phyloP scores from a whole-genome alignment of 371 early-diverging fungal species.

The Lichtheimia ornata region DNA sequence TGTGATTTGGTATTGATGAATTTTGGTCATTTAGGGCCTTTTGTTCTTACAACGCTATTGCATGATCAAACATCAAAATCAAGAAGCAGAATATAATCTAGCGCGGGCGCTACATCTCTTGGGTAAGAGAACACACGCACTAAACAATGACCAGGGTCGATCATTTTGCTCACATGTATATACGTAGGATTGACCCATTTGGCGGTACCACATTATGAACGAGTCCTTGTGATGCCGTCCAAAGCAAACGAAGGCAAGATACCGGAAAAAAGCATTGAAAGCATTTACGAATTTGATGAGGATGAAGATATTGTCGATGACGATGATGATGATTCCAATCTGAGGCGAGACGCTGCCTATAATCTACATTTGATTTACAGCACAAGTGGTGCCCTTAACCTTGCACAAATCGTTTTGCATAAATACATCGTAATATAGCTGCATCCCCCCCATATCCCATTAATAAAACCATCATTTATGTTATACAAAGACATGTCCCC shows the following conservation, averaged over 20 bases:
- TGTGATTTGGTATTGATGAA: not conserved
- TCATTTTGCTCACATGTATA: not conserved
- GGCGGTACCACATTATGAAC: constrained; percentile 82
- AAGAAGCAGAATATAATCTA: constrained; percentile 85
- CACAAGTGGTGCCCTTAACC: constrained; percentile 67
- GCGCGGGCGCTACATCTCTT: constrained; percentile 86
- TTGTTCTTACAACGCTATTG: constrained; percentile 68
- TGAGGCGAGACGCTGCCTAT: constrained; percentile 75
- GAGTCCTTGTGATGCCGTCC: constrained; percentile 63
- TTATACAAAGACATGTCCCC: too few species aligned
- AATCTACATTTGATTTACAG: constrained; percentile 73
- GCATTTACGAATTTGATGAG: constrained; percentile 26
- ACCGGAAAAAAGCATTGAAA: constrained; percentile 19
- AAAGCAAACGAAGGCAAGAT: constrained; percentile 23
- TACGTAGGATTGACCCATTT: constrained; percentile 68
- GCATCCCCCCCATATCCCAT: too few species aligned
- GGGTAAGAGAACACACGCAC: constrained; percentile 37
- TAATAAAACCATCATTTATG: too few species aligned
- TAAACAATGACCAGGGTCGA: not conserved
- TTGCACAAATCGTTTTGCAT: constrained; percentile 68
- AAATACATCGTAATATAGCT: constrained; percentile 63
- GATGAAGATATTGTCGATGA: constrained; percentile 21
- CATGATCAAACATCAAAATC: constrained; percentile 49
- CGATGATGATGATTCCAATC: constrained; percentile 49
- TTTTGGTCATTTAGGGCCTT: not conserved